Base-by-base conservation (phyloP, 257 asterid genomes). In the Cordia subcordata region DNA sequence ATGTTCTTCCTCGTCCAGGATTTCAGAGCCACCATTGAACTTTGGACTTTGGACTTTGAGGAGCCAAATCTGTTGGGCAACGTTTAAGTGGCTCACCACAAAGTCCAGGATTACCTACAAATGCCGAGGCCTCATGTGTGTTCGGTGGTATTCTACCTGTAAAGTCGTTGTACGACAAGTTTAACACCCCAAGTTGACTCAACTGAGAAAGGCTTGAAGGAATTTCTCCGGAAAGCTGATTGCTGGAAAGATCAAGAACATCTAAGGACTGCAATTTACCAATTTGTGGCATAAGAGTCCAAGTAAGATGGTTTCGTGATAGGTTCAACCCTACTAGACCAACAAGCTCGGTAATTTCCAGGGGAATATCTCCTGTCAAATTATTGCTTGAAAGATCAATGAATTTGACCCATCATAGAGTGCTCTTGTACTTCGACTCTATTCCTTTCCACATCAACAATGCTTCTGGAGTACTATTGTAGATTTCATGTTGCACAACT, bases 311-410 rank as follows among this genome's bases (percentile, higher is more conserved):
- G 65, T 78, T 78, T 0, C 73, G 40, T 9, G 80, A 78, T 14
- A 80, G 64, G 52, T 76, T 79, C 22, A 76, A 16, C 49, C 49
- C 72, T 8, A 68, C 23, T 37, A 75, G 47, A 4, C 69, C 81
- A 12, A 38, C 54, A 6, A 79, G 81, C 56, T 19, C 38, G 0
- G 81, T 72, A 37, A 75, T 40, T 60, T 69, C 72, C 3, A 4
- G 0, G 0, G 79, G 81, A 33, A 75, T 63, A 32, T 51, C 64
- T 13, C 79, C 79, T 1, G 27, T 47, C 11, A 79, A 55, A 18
- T 57, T 49, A 38, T 77, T 77, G 49, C 66, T 68, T 11, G 79
- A 77, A 55, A 69, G 71, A 66, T 77, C 74, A 8, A 79, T 22
- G 63, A 23, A 33, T 58, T 57, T 75, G 15, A 68, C 66, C 59